Percentiles rank a stretch among this genome's conserved stretches.
phyloP scores from a whole-genome alignment of 1,139 yeast species.

The Schizosaccharomyces versatilis region DNA sequence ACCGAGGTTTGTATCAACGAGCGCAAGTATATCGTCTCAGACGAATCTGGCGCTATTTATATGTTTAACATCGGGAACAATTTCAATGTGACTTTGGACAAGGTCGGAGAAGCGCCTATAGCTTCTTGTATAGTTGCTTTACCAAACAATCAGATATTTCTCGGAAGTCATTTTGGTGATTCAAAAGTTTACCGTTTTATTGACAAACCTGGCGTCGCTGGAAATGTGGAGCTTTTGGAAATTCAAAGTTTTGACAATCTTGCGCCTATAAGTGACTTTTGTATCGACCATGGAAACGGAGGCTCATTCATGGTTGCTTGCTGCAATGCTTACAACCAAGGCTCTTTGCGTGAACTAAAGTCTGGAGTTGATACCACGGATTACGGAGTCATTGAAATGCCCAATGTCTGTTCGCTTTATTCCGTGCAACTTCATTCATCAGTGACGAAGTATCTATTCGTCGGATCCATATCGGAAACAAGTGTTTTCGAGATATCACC shows the following conservation, averaged over 20 bases:
- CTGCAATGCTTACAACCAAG: slow-evolving; percentile 15
- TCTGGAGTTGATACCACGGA: slow-evolving; percentile 13
- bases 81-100: slow-evolving; percentile 1
- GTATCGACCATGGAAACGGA: slow-evolving; percentile 5
- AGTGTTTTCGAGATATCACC: not conserved
- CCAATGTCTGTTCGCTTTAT: slow-evolving; percentile 2
- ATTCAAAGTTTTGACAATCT: slow-evolving; percentile 11
- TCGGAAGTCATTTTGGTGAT: slow-evolving; percentile 15
- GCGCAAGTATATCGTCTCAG: slow-evolving; percentile 12
- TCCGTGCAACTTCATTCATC: not conserved
- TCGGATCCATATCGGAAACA: not conserved
- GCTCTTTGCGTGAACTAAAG: slow-evolving; percentile 12
- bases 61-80: slow-evolving; percentile 6
- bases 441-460: not conserved
- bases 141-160: slow-evolving; percentile 10
- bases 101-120: slow-evolving; percentile 9
- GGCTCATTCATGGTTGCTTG: slow-evolving; percentile 13
- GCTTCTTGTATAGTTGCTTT: slow-evolving; percentile 11
- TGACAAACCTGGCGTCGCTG: slow-evolving; percentile 3
- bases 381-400: slow-evolving; percentile 9
- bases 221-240: slow-evolving; percentile 8
- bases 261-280: slow-evolving; percentile 14
- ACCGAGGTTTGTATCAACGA: not conserved
- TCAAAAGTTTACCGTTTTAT: slow-evolving; percentile 11
- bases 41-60: slow-evolving; percentile 13